Evolutionary conservation across 2,329 filamentous ascomycete genomes (phyloP).

Genomic region (Paraconiothyrium sp.): DNA sequence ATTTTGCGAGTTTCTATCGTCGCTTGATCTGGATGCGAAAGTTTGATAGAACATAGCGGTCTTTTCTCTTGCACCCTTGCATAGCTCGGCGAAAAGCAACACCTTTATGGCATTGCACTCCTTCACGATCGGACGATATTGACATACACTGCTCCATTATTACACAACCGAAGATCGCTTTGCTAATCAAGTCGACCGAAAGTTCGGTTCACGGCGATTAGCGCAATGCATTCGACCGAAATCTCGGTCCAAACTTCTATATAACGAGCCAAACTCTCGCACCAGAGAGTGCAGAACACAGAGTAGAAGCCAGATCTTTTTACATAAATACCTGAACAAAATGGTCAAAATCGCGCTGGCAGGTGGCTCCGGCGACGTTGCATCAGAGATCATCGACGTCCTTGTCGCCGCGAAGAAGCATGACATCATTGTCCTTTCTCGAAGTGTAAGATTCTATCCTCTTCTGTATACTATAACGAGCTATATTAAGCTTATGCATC

Average conservation of each 20-base stretch:
- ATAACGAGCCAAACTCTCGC: conserved; percentile 8
- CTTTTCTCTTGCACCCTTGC: too few relatives aligned
- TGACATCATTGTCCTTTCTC: conserved; percentile 59
- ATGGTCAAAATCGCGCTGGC: conserved; percentile 30
- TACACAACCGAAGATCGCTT: too few relatives aligned
- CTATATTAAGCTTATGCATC: neutral
- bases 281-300: neutral
- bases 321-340: neutral
- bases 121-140: too few relatives aligned
- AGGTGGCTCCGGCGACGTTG: conserved; percentile 49
- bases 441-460: conserved; percentile 29
- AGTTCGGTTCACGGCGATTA: too few relatives aligned
- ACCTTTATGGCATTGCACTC: too few relatives aligned
- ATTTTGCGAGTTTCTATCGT: too few relatives aligned
- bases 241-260: conserved; percentile 10
- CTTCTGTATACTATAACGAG: too few relatives aligned
- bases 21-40: too few relatives aligned
- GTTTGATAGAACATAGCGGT: too few relatives aligned
- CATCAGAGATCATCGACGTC: conserved; percentile 60
- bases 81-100: too few relatives aligned
- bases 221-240: conserved; percentile 18
- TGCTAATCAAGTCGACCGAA: too few relatives aligned
- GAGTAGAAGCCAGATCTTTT: neutral
- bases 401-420: conserved; percentile 60
- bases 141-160: too few relatives aligned